A percentile compares a stretch with the other conserved stretches of the same genome.
phyloP scores from a whole-genome alignment of 768 basidiomycete species.

The Boletus edulis region DNA sequence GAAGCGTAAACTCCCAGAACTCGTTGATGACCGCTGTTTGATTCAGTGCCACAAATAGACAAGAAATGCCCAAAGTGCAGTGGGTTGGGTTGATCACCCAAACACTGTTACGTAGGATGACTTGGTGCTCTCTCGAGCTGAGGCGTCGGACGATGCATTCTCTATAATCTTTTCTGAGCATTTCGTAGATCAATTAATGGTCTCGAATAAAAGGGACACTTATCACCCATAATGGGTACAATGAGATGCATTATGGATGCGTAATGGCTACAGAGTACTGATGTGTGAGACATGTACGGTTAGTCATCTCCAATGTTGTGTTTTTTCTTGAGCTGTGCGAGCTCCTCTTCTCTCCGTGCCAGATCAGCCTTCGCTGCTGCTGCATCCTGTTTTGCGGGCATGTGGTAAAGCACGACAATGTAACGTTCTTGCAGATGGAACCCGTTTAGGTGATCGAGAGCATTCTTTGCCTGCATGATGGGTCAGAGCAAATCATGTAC shows the following conservation, averaged over 20 bases:
- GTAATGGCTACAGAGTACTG: constrained; percentile 7
- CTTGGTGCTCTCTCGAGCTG: constrained; percentile 3
- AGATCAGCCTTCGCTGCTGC: constrained; percentile 92
- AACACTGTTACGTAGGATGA: background rate
- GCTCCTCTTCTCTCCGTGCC: constrained; percentile 86
- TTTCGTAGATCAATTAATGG: constrained; percentile 6
- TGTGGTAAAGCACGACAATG: constrained; percentile 96
- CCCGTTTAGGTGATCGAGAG: constrained; percentile 93
- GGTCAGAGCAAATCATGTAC: constrained; percentile 9
- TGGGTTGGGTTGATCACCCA: constrained; percentile 18
- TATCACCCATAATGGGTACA: constrained; percentile 9
- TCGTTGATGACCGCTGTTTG: constrained; percentile 1
- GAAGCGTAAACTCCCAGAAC: constrained; percentile 5
- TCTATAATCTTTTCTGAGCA: constrained; percentile 2
- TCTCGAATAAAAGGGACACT: constrained; percentile 3
- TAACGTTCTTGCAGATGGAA: constrained; percentile 98
- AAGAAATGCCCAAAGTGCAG: constrained; percentile 48
- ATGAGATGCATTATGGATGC: constrained; percentile 1
- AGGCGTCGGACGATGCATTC: constrained; percentile 11
- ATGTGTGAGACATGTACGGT: constrained; percentile 20
- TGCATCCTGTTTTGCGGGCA: constrained; percentile 96
- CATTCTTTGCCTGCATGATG: constrained; percentile 80
- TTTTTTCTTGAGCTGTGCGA: constrained; percentile 81
- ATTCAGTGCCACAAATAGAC: constrained; percentile 57
- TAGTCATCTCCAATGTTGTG: constrained; percentile 81